These are phyloP conservation scores for Oemleria cerasiformis DNA, from an alignment of 306 rosid genomes.

Conservation along the genomic window DNA sequence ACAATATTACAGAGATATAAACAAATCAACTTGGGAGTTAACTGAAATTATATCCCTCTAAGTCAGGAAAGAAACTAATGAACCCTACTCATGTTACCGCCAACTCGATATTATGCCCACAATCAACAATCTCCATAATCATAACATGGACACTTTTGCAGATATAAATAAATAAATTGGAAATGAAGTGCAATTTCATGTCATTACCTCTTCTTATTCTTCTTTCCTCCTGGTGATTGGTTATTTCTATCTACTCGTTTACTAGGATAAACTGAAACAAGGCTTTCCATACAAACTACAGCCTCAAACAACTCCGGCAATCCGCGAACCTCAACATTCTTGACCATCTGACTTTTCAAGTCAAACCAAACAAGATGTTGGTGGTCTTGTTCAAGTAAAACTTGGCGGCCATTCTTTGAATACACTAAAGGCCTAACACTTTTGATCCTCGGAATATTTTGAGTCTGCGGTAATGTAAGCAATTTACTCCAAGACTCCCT, in stretches of 20 bases:
- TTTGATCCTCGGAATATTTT: slow-evolving; percentile 1
- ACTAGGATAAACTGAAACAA: slow-evolving; percentile 43
- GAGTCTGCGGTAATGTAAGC: slow-evolving; percentile 27
- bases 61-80: not conserved
- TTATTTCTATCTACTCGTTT: slow-evolving; percentile 14
- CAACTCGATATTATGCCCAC: not conserved
- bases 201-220: slow-evolving; percentile 43
- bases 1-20: not conserved
- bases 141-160: not conserved
- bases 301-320: slow-evolving; percentile 45
- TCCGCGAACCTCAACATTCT: slow-evolving; percentile 28
- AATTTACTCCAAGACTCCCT: slow-evolving; percentile 55
- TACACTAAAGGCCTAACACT: slow-evolving; percentile 54
- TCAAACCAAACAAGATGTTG: slow-evolving; percentile 55
- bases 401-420: slow-evolving; percentile 33
- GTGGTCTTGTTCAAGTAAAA: slow-evolving; percentile 45
- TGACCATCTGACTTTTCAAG: slow-evolving; percentile 19
- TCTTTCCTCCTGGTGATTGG: slow-evolving; percentile 16
- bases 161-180: not conserved
- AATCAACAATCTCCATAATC: not conserved
- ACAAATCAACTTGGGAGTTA: not conserved
- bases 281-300: slow-evolving; percentile 43
- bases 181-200: not conserved
- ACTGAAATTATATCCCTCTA: not conserved
- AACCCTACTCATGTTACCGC: not conserved